These are phyloP conservation scores for Mesembryanthemum crystallinum DNA, from an alignment of 148 eudicot genomes.

Conservation along the genomic window DNA sequence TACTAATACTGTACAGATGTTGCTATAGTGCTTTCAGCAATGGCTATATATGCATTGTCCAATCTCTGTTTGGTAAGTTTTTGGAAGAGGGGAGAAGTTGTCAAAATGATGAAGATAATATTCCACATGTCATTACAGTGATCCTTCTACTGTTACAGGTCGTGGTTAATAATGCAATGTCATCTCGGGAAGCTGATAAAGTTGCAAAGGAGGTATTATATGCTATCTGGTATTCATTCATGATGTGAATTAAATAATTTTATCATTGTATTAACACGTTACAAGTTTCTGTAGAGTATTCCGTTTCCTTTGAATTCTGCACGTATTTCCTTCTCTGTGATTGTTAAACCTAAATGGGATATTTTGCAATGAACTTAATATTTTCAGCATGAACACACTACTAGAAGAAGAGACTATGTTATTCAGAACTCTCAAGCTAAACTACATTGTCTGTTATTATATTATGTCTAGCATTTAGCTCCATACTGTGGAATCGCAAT, in stretches of 20 bases:
- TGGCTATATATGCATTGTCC: no score
- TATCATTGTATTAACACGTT: no score
- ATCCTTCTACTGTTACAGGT: slow-evolving; percentile 44
- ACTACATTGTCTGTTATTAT: background rate
- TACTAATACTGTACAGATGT: no score
- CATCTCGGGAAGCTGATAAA: slow-evolving; percentile 64
- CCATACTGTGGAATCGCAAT: background rate
- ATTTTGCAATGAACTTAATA: no score
- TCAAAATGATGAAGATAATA: no score
- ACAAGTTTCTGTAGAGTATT: no score
- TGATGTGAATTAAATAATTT: no score
- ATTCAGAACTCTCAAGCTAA: background rate
- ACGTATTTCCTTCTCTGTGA: background rate
- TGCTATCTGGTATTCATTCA: background rate
- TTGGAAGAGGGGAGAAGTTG: no score
- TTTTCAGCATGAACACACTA: background rate
- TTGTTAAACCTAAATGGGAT: background rate
- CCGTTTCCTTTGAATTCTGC: no score
- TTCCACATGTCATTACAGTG: no score
- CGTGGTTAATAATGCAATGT: slow-evolving; percentile 71
- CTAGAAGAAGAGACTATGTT: background rate
- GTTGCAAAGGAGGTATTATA: slow-evolving; percentile 52
- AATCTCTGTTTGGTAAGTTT: no score
- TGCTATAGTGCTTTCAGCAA: no score
- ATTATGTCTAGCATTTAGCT: background rate